These are phyloP conservation scores for Kluyveromyces siamensis DNA, from an alignment of 805 yeast genomes.

Conservation along the genomic window DNA sequence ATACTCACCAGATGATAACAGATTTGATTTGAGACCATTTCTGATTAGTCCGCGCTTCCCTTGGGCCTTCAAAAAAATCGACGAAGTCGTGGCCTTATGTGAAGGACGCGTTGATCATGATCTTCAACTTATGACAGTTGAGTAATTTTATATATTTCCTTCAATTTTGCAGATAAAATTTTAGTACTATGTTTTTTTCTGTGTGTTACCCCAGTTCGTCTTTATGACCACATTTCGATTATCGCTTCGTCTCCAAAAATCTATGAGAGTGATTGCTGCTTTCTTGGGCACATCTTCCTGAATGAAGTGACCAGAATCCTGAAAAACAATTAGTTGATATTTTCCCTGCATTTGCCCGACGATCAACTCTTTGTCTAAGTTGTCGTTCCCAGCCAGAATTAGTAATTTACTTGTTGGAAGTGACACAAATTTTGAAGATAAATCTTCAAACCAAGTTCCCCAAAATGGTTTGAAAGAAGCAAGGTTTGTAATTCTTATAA, in stretches of 20 bases:
- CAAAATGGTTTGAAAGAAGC: constrained; percentile 56
- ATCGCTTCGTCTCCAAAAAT: constrained; percentile 38
- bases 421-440: constrained; percentile 47
- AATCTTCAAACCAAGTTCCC: constrained; percentile 71
- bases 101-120: constrained; percentile 28
- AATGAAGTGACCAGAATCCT: constrained; percentile 83
- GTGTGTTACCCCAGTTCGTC: constrained; percentile 30
- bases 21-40: constrained; percentile 95
- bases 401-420: constrained; percentile 58
- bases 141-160: constrained; percentile 8
- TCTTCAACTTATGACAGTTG: constrained; percentile 26
- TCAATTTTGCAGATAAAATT: not conserved
- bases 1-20: constrained; percentile 95
- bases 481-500: constrained; percentile 60
- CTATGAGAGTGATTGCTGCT: constrained; percentile 45
- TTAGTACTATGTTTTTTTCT: not conserved
- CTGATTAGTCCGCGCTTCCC: constrained; percentile 81
- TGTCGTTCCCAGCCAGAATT: constrained; percentile 81
- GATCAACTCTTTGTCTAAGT: constrained; percentile 74
- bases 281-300: constrained; percentile 83
- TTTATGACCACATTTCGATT: constrained; percentile 27
- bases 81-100: constrained; percentile 56
- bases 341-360: constrained; percentile 98
- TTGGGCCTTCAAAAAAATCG: constrained; percentile 86
- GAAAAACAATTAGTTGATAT: constrained; percentile 79